Percentiles rank a stretch among this genome's conserved stretches.
phyloP scores from a whole-genome alignment of 345 rosid species.

The Euclidium syriacum region DNA sequence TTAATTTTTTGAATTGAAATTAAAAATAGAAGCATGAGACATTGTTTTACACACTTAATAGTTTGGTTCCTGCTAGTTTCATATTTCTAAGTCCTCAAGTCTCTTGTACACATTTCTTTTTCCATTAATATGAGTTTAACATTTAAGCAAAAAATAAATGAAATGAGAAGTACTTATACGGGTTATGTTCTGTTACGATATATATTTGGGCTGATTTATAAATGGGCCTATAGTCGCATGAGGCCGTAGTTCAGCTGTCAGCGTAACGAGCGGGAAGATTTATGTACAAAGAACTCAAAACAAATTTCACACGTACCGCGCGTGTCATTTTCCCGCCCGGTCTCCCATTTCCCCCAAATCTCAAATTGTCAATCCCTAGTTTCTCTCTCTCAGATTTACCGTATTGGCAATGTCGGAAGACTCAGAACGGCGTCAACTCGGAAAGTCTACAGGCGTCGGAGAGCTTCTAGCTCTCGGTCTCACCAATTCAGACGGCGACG shows the following conservation, averaged over 20 bases:
- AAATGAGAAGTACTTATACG: no score
- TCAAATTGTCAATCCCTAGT: conserved; percentile 18
- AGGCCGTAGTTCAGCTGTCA: neutral
- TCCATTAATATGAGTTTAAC: no score
- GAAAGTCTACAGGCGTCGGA: neutral
- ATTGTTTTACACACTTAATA: no score
- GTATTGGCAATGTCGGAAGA: conserved; percentile 9
- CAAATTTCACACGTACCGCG: conserved; percentile 17
- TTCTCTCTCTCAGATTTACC: conserved; percentile 10
- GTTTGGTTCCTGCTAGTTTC: no score
- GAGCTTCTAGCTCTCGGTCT: conserved; percentile 2
- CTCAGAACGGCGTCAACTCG: conserved; percentile 8
- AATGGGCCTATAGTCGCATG: neutral
- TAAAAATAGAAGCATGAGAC: no score
- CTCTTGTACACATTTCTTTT: no score
- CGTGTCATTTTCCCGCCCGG: conserved; percentile 34
- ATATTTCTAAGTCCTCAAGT: no score
- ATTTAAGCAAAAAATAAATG: no score
- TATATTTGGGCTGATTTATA: neutral
- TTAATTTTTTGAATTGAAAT: no score
- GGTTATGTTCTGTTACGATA: no score
- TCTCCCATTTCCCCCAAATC: conserved; percentile 23
- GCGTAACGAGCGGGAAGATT: conserved; percentile 22
- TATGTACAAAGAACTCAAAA: conserved; percentile 8
- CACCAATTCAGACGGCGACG: conserved; percentile 8